Evolutionary conservation across 495 filamentous ascomycete species (phyloP).

Genomic region (Daldinia vernicosa): DNA sequence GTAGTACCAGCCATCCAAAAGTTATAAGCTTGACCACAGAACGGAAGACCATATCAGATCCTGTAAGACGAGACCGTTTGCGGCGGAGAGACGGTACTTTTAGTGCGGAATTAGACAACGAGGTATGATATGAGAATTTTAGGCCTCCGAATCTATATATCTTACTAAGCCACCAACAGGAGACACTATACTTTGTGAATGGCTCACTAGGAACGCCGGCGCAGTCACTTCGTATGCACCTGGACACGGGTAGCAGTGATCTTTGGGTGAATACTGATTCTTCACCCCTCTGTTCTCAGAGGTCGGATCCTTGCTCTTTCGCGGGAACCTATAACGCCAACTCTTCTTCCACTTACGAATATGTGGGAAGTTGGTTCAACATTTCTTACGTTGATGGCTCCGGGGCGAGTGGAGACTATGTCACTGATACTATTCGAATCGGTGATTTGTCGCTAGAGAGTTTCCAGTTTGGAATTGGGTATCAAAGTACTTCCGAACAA

Average conservation of each 20-base stretch:
- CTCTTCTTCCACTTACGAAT: conserved; percentile 81
- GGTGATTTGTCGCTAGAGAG: conserved; percentile 66
- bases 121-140: conserved; percentile 47
- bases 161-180: conserved; percentile 47
- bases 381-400: conserved; percentile 92
- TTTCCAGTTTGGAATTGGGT: conserved; percentile 90
- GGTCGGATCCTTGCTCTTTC: conserved; percentile 58
- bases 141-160: neutral
- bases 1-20: conserved; percentile 45
- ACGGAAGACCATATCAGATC: conserved; percentile 53
- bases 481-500: conserved; percentile 72
- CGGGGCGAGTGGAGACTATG: conserved; percentile 83
- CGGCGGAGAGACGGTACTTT: conserved; percentile 53
- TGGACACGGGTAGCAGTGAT: conserved; percentile 91
- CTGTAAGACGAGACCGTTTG: conserved; percentile 54
- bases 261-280: conserved; percentile 81
- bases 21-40: conserved; percentile 60
- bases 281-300: conserved; percentile 66
- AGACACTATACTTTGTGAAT: conserved; percentile 76
- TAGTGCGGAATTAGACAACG: conserved; percentile 58
- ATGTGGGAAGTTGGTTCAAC: conserved; percentile 81
- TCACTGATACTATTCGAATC: conserved; percentile 77
- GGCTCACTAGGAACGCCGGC: conserved; percentile 75
- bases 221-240: conserved; percentile 69
- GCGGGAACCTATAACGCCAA: conserved; percentile 78